Evolutionary conservation across 2,329 filamentous ascomycete genomes (phyloP), one percentile per base, ranked within the genome.

Genomic region (Aspergillus sp.): DNA sequence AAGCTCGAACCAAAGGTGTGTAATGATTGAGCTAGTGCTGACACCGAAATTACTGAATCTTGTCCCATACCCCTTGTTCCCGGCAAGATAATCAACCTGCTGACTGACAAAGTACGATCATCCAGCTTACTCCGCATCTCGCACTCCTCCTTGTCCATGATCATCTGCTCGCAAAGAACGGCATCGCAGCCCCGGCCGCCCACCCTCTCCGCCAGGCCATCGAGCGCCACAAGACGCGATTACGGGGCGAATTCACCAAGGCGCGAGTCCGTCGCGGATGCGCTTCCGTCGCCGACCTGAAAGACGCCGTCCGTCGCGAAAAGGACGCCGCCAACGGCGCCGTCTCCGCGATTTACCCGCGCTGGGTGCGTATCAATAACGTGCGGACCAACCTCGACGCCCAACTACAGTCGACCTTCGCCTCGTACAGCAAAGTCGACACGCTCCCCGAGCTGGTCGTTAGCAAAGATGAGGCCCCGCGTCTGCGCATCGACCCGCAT

Each of bases 281-380:
- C 55, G 79, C 87, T 0, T 87, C 90, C 0, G 63, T 96, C 1
- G 87, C 90, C 3, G 84, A 84, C 0, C 81, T 97, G 56, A 78
- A 72, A 65, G 66, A 67, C 42, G 67, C 59, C 10, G 62, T 80
- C n/a, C 57, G 72, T 9, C 64, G 65, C 12, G 69, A 77, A 65
- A 71, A 77, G 61, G 49, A 62, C 7, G 78, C 82, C 6, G 78
- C 82, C 26, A 79, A 84, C 61, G 77, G 83, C 36, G 26, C 26
- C 26, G 68, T 73, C 6, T 24, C 66, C 10, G 67, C 70, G 4
- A 63, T 74, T 46, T 90, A 94, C 71, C 93, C 92, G n/a, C 87
- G 95, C 56, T 99, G 95, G 95, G 86, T 96, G 46, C 87, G 95
- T 2, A 82, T 98, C 63, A 99, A 98, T 71, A 87, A 88, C 0